These are phyloP conservation scores for Candida albicans DNA, from an alignment of 1,139 yeast genomes.

Conservation along the genomic window DNA sequence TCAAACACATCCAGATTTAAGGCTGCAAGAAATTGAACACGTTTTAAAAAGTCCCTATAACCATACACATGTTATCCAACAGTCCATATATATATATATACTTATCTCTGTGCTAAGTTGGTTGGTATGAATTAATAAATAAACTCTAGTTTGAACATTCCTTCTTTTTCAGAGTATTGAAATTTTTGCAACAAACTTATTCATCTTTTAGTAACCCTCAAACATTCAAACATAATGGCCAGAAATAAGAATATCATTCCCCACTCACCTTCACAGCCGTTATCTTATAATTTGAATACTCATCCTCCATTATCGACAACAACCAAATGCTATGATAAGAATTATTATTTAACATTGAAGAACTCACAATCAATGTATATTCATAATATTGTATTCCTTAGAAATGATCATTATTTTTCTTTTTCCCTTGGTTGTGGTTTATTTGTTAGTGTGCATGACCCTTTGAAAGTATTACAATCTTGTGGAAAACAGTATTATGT, in stretches of 20 bases:
- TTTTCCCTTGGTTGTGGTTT: background rate
- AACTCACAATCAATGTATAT: background rate
- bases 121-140: too few species aligned
- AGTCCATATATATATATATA: background rate
- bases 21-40: slow-evolving; percentile 3
- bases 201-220: too few species aligned
- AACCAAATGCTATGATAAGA: background rate
- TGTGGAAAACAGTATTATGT: background rate
- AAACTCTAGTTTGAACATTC: background rate
- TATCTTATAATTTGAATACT: too few species aligned
- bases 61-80: background rate
- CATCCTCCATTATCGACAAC: background rate
- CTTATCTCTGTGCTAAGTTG: too few species aligned
- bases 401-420: background rate
- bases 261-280: too few species aligned
- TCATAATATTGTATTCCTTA: background rate
- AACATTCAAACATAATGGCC: too few species aligned
- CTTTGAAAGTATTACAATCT: background rate
- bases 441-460: background rate
- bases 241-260: too few species aligned
- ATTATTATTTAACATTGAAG: background rate
- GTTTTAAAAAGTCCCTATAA: background rate
- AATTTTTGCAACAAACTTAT: too few species aligned
- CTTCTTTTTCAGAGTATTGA: background rate
- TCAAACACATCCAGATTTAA: background rate